Conservation (phyloP, 148 eudicot genomes). For the Rhododendron simsii region DNA sequence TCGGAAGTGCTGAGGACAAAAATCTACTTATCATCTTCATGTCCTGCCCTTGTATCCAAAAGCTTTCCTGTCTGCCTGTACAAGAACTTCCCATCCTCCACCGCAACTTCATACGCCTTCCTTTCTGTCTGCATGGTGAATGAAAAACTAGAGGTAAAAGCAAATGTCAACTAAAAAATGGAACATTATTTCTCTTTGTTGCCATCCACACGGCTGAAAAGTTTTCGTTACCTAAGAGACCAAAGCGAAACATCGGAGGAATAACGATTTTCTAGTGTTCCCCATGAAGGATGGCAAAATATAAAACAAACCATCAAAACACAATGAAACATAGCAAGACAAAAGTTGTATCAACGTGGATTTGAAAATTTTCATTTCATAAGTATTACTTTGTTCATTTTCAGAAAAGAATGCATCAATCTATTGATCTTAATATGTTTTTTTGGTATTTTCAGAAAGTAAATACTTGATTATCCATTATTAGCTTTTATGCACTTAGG, state of each 20-base stretch:
- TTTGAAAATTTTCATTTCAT: too few species aligned
- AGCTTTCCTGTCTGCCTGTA: constrained; percentile 25
- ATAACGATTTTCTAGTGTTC: neutral
- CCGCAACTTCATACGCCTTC: constrained; percentile 27
- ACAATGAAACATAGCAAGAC: too few species aligned
- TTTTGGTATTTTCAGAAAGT: neutral
- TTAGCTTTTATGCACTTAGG: neutral
- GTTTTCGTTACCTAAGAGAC: neutral
- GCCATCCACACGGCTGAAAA: neutral
- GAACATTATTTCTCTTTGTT: neutral
- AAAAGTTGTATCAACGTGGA: too few species aligned
- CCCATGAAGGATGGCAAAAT: neutral
- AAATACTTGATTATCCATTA: neutral
- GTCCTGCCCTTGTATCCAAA: constrained; percentile 22
- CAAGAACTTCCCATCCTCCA: constrained; percentile 32
- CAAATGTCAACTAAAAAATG: neutral
- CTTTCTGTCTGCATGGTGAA: constrained; percentile 27
- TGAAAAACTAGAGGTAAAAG: neutral
- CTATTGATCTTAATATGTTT: neutral
- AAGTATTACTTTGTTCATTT: too few species aligned
- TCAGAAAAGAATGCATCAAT: neutral
- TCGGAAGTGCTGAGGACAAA: constrained; percentile 36
- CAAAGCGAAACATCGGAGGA: neutral
- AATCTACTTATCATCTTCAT: constrained; percentile 32
- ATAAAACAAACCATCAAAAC: too few species aligned